Base-by-base conservation (phyloP, 352 stramenopile genomes). In the Phytophthora pluvialis region DNA sequence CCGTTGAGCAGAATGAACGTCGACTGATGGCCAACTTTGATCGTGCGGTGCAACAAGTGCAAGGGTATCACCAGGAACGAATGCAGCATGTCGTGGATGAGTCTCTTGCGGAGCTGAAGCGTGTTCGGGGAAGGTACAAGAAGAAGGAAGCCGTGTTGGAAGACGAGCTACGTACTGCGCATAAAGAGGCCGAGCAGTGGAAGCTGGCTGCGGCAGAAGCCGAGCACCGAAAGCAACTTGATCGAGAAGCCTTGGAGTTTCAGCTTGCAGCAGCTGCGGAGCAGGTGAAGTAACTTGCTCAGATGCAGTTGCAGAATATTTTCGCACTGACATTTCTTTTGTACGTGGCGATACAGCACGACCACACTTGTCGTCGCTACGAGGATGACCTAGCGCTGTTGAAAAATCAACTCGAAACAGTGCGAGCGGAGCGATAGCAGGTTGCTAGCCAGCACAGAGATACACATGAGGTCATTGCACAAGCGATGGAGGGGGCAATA, bases 51-150 rank as follows among this genome's bases (percentile, higher is more conserved):
- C 46, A 70, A n/a, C 72, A 89, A 55, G 64, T 90, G 31, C 79
- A 88, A 57, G 63, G 61, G 12, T 70, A 81, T 42, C 81, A 90
- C 39, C 72, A 89, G 26, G 73, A 84, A 8, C 78, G 71, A 9
- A 73, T 90, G 26, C 77, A 85, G 46, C 68, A 61, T 44, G 79
- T 88, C 0, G 71, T 86, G 15, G 67, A 79, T 8, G 79, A 88
- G 31, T 86, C 79, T 25, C 49, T 89, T 33, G 45, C 67, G 1
- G 79, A 90, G 45, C 57, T 90, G 10, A 86, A 90, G 31, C 50
- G 62, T 5, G 75, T 86, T 48, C 72, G 79, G 28, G 46, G 60
- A 9, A 74, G 70, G 16, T 79, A 88, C 66, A 83, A 77, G 58
- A 79, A 78, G 43, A 74, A 72, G 29, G 64, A 83, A 18, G 60